Evolutionary conservation across 2,329 filamentous ascomycete species (phyloP), one percentile per base, ranked within the genome.

Genomic region (Lachnellula suecica): DNA sequence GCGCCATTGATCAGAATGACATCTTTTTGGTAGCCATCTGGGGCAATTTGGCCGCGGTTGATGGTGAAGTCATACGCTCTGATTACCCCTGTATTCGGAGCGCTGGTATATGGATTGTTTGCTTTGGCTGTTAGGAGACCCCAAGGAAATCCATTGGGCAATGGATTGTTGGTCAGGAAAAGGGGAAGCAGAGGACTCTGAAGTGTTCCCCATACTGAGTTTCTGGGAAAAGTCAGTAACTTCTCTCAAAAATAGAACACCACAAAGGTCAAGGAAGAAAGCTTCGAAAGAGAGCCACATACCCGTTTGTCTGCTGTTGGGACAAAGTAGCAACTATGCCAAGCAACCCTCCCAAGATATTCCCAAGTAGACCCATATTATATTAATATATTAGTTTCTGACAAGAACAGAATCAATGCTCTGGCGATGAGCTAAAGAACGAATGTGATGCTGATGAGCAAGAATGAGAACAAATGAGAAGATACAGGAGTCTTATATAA

Each of bases 131-230:
- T 72, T 40, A 70, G 65, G 4, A 60, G 63, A 23, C 78, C 79
- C 81, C 81, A 84, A 2, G 81, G 81, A 44, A 63, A 74, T 3
- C 76, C 77, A 54, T 74, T 70, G 0, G 75, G 74, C 2, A 77
- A 62, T 19, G 78, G 75, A 56, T 79, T 79, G 63, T 78, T 72
- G 4, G 63, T 71, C 15, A 81, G 66, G 54, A 78, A 81, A 0
- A 50, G 41, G 8, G 70, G 70, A n/a, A 72, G 64, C 0, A 51
- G 55, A 10, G 66, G 65, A 1, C 62, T 63, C 8, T 58, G n/a
- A 1, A 72, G 40, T 7, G 66, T 68, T n/a, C 70, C 70, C 66
- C 65, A 70, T 51, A 53, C 13, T 17, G 57, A 58, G 29, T 34
- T 42, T 17, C 57, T 59, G 20, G 11, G 20, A 22, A 34, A 20